These are phyloP conservation scores for Carex cristatella DNA, from an alignment of 176 grass and related monocot species.

Conservation along the genomic window DNA sequence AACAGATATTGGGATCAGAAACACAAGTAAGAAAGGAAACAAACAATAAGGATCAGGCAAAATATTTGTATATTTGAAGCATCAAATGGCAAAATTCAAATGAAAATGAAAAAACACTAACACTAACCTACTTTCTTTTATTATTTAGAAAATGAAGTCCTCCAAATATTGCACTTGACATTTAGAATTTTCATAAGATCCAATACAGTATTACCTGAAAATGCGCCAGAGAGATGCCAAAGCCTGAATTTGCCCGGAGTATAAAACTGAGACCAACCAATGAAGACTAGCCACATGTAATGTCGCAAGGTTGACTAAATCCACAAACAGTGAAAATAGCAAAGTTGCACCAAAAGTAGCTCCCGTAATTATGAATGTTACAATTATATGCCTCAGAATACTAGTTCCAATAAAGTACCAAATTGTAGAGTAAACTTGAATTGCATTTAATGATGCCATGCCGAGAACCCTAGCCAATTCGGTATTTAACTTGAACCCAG, in stretches of 20 bases:
- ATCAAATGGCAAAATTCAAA: neutral
- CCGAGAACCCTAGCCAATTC: conserved; percentile 81
- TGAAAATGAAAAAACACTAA: neutral
- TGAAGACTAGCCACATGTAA: conserved; percentile 68
- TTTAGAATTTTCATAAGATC: neutral
- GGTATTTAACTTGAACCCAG: conserved; percentile 92
- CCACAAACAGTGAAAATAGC: conserved; percentile 63
- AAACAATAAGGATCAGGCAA: neutral
- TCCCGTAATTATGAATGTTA: conserved; percentile 50
- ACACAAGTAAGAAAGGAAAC: neutral
- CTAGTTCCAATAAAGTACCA: conserved; percentile 50
- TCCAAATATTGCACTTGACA: neutral
- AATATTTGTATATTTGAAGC: neutral
- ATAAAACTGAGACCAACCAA: conserved; percentile 72
- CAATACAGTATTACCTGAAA: conserved; percentile 65
- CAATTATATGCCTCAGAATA: conserved; percentile 50
- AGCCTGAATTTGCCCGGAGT: conserved; percentile 81
- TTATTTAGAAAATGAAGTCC: neutral
- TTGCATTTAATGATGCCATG: conserved; percentile 73
- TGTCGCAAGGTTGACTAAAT: conserved; percentile 58
- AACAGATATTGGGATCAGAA: neutral
- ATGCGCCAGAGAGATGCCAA: conserved; percentile 85
- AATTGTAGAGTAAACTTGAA: conserved; percentile 92
- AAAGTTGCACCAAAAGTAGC: conserved; percentile 60
- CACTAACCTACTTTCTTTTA: neutral